Base-by-base conservation (phyloP, 1,139 yeast species). In the Hansenula lynferdii region DNA sequence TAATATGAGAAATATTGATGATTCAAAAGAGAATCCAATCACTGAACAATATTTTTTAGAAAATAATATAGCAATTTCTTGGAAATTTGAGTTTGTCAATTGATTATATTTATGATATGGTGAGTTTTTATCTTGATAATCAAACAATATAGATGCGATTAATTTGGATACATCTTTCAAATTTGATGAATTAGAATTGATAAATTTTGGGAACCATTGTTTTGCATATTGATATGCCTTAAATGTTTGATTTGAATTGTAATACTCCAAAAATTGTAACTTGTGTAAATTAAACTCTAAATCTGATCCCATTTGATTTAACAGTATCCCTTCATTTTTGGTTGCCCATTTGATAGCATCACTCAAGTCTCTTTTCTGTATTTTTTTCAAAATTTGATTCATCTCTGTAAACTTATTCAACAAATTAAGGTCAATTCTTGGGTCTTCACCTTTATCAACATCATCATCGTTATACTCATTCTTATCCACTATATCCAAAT, bases 21-120 rank as follows among this genome's bases (percentile, higher is more conserved):
- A 82, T 44, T 82, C 85, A 19, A 80, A 77, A 1, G 86, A 74
- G 26, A 85, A 65, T 5, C 79, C 78, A 51, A 81, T 62, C 36
- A 74, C 65, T 11, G 77, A 67, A 53, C 95, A 85, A 51, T 72
- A 86, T 46, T 80, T 86, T 8, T 79, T 72, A 5, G 81, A 72
- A 50, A 86, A 78, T 47, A 78, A 71, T 36, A 69, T 62, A 7
- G 79, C 65, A 17, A 77, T 62, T 31, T 64, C 60, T 28, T 68
- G 69, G 49, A 72, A 73, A 5, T 61, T 44, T 8, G 47, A 38
- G 4, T 60, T 57, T 6, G 51, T 38, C 4, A 50, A 35, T 22
- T 59, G 48, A 12, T 57, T 42, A 15, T 47, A 38, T 1, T 23
- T 48, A 39, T 62, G 68, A 34, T 67, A 66, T 3, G 79, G 76